Conservation (phyloP, 331 rosid species). For the Spiraea crenata region DNA sequence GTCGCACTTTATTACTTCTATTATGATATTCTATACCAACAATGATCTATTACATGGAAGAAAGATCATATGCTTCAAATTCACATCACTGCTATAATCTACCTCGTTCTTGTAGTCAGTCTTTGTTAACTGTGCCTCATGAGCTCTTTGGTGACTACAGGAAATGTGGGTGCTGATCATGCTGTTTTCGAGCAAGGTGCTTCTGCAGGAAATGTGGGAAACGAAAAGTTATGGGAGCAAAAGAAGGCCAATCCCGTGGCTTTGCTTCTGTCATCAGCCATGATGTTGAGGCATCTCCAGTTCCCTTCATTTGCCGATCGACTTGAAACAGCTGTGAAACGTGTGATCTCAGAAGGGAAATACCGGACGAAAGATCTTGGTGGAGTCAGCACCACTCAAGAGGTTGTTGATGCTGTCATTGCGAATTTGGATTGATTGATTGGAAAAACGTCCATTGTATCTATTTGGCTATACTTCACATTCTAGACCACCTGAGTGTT, state of each 20-base stretch:
- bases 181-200: conserved; percentile 99
- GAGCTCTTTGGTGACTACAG: conserved; percentile 39
- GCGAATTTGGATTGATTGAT: conserved; percentile 54
- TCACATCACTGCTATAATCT: background rate
- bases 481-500: conserved; percentile 9
- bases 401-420: conserved; percentile 76
- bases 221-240: conserved; percentile 48
- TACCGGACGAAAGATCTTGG: conserved; percentile 84
- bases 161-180: conserved; percentile 87
- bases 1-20: background rate
- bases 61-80: conserved; percentile 7
- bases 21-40: background rate
- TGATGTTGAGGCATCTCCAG: conserved; percentile 97
- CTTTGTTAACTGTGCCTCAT: background rate
- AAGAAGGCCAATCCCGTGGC: conserved; percentile 93
- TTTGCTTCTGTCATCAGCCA: conserved; percentile 84
- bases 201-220: conserved; percentile 94
- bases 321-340: conserved; percentile 74
- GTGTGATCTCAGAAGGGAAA: conserved; percentile 68
- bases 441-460: background rate
- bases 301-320: conserved; percentile 91
- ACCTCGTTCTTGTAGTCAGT: background rate
- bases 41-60: background rate
- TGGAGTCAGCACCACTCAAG: conserved; percentile 75
- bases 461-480: conserved; percentile 12